phyloP scores from a whole-genome alignment of 2,329 filamentous ascomycete species.

The Rhynchosporium agropyri region DNA sequence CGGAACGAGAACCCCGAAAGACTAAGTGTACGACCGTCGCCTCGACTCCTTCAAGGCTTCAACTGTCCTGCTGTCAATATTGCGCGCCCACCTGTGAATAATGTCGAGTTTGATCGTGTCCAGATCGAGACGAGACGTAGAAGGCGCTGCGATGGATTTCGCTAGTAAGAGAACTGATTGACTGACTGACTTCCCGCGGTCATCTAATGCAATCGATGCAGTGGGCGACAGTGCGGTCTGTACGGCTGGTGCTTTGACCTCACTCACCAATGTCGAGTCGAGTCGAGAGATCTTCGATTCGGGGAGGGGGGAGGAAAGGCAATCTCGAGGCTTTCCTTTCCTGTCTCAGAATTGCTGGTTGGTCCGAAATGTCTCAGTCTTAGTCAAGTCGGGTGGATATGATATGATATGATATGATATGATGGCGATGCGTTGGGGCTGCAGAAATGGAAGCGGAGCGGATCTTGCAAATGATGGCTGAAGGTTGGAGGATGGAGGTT shows the following conservation, averaged over 20 bases:
- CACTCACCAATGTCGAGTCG: too few relatives aligned
- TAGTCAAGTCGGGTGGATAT: too few relatives aligned
- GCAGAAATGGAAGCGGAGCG: not conserved
- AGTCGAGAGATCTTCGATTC: constrained; percentile 8
- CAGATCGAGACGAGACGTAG: not conserved
- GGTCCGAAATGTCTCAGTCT: not conserved
- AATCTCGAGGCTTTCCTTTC: constrained; percentile 1
- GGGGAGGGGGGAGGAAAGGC: not conserved
- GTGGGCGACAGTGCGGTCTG: not conserved
- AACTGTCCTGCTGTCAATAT: not conserved
- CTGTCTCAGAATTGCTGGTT: not conserved
- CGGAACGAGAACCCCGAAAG: not conserved
- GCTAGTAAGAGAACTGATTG: not conserved
- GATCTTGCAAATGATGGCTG: not conserved
- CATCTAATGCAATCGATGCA: not conserved
- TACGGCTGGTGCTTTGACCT: too few relatives aligned
- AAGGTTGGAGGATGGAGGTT: not conserved
- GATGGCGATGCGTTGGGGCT: not conserved
- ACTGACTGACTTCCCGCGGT: constrained; percentile 4
- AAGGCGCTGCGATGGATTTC: not conserved
- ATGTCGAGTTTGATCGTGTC: not conserved
- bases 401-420: too few relatives aligned
- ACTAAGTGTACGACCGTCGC: not conserved
- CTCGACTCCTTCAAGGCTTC: too few relatives aligned
- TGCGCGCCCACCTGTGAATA: not conserved